Evolutionary conservation across 2,329 filamentous ascomycete species (phyloP), one percentile per base, ranked within the genome.

Genomic region (Domatiomyces globalis): DNA sequence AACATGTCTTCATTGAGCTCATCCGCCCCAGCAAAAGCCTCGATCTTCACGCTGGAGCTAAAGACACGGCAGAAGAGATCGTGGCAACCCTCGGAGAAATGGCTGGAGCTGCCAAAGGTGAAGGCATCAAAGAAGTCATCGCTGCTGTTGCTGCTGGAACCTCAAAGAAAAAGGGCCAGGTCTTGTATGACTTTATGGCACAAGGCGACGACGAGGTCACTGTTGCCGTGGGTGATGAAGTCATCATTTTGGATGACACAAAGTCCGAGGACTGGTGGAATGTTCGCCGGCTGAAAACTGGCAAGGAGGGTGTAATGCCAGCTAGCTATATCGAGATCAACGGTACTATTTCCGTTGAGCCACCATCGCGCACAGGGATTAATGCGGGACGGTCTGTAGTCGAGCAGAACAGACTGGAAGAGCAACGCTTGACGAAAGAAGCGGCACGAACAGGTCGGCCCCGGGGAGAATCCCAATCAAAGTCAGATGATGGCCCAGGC

Each of bases 221-320:
- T 0, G 92, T 98, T 46, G 82, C 79, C 22, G 78, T 84, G 19
- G 92, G 85, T 43, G 92, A 98, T 63, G 90, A 98, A 63, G 90
- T 98, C 43, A 72, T 94, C 44, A 74, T 98, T 50, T 67, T 96
- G 51, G 90, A 98, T 64, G 88, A 95, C 63, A 80, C 75, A 33
- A 92, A 89, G 69, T 95, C 89, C 56, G 88, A 95, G 53, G 92
- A 98, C 65, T 98, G 92, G 92, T 96, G 92, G 90, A 88, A 92
- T 73, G 87, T 98, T 36, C 80, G 85, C 54, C 80, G 89, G 36
- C 64, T 95, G 56, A 94, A 88, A 71, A 96, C 88, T 65, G 87
- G 87, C 60, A 92, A 88, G 64, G 87, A 95, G 70, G 92, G 92
- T 42, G 92, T 98, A 22, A 89, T 98, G 7, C 92, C 92, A 12